Evolutionary conservation across 371 early-diverging fungal species (phyloP), one percentile per base, ranked within the genome.

Genomic region (Lichtheimia hyalospora): DNA sequence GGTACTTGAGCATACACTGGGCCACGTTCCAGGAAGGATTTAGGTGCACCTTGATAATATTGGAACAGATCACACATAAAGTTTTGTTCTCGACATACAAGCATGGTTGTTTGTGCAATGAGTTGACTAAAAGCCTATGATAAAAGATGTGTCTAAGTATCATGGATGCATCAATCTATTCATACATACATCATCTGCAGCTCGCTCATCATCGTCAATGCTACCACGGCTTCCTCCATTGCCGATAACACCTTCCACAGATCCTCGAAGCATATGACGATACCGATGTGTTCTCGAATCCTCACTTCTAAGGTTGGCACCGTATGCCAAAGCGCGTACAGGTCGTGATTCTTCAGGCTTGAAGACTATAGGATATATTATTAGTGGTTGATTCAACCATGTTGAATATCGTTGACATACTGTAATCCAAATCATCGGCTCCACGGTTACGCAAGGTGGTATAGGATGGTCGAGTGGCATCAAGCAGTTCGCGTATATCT

Each of bases 41-140:
- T 71, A 0, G 82, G 71, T 8, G 71, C 72, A 25, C 60, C 66
- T 6, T 65, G 62, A 4, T 70, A 64, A 23, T 85, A 63, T 63
- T 86, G 86, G 68, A 96, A 95, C 39, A 93, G 67, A 52, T 93
- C 92, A 13, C 85, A 81, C 62, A 93, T 82, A 58, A 90, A 92
- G 70, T 96, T 96, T 67, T 94, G 92, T 64, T 95, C 90, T 53
- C 88, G 71, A 15, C 73, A 68, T 0, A 86, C 68, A 13, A 76
- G 64, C 58, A 80, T 75, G 2, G 78, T 62, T 15, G 77, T 63
- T 53, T 80, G 79, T 3, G 64, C 68, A 34, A 86, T 72, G 62
- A 77, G 61, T 52, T 84, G 79, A 4, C 73, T 67, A 68, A 84
- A 82, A 7, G 80, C 73, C 81, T 84, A 65, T 8, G 10, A 34